Conservation (phyloP, 2,329 filamentous ascomycete species). For the Diaporthe sp. region DNA sequence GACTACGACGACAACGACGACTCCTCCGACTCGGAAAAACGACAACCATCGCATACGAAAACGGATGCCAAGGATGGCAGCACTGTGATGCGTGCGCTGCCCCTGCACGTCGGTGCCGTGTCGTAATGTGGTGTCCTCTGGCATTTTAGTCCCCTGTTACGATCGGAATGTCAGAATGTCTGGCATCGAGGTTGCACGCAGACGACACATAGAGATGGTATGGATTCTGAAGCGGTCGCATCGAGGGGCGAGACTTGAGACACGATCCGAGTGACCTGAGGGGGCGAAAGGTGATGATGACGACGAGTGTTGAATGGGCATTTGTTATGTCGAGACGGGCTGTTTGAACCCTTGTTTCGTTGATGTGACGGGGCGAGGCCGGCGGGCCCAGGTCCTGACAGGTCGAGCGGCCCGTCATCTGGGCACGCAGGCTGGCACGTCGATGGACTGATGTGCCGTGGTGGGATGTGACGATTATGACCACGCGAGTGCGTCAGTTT, state of each 20-base stretch:
- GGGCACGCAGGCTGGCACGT: no score
- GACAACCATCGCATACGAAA: background rate
- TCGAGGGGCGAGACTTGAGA: background rate
- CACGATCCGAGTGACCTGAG: background rate
- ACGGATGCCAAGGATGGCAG: background rate
- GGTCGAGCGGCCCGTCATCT: background rate
- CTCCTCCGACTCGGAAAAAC: background rate
- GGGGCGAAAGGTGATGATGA: background rate
- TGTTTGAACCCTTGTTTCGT: background rate
- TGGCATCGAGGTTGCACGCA: constrained; percentile 1
- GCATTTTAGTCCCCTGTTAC: background rate
- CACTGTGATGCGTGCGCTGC: background rate
- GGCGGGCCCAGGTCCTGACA: background rate
- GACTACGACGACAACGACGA: background rate
- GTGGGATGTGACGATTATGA: constrained; percentile 20
- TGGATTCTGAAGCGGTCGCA: no score
- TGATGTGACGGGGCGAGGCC: background rate
- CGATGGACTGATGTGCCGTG: constrained; percentile 13
- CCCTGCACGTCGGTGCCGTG: background rate
- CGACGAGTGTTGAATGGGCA: no score
- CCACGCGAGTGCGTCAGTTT: background rate
- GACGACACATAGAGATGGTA: background rate
- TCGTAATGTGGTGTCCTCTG: background rate
- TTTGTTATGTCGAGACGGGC: background rate
- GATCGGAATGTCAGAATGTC: background rate